Base-by-base conservation (phyloP, 2,329 filamentous ascomycete species). In the Phaeomoniella chlamydospora region DNA sequence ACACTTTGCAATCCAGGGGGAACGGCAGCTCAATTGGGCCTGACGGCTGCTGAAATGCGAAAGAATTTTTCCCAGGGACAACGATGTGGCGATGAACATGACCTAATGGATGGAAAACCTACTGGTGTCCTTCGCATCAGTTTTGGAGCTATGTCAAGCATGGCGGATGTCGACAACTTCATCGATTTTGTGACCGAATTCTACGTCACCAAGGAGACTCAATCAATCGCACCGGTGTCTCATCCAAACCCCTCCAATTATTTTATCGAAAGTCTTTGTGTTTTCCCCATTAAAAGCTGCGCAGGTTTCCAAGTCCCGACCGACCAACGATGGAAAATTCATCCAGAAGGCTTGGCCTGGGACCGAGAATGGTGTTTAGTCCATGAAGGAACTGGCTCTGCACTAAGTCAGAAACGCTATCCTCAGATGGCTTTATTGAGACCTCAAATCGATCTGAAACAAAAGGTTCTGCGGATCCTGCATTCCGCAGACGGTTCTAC, bases 361-460 rank as follows among this genome's bases (percentile, higher is more conserved):
- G 90, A 98, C 54, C 72, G 90, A 41, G 88, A 96, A 61, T 98
- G 90, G 88, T 96, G 88, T 57, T 64, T 98, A 14, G 68, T 98
- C 11, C 87, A 94, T 52, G 72, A 77, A 50, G 86, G 84, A 31
- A 92, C 87, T 1, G 81, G 84, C 0, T 76, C 78, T 46, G 85
- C 80, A 4, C 63, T 98, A 37, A 94, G 74, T 51, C 88, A 96
- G 57, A 98, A 96, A 59, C 70, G 77, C 43, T 79, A 90, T 51
- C 83, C 87, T 2, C 74, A 68, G 19, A 96, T 98, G 88, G 80
- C 84, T 10, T 69, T 94, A 3, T 67, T 98, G 35, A 70, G 71
- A 35, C 88, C 90, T 4, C 56, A 51, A 3, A 63, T 96, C 29
- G 81, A 96, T 47, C 72, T 93, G 38, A 61, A 70, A 1, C 56